phyloP scores from a whole-genome alignment of 345 rosid genomes.

The Arabis alpina region DNA sequence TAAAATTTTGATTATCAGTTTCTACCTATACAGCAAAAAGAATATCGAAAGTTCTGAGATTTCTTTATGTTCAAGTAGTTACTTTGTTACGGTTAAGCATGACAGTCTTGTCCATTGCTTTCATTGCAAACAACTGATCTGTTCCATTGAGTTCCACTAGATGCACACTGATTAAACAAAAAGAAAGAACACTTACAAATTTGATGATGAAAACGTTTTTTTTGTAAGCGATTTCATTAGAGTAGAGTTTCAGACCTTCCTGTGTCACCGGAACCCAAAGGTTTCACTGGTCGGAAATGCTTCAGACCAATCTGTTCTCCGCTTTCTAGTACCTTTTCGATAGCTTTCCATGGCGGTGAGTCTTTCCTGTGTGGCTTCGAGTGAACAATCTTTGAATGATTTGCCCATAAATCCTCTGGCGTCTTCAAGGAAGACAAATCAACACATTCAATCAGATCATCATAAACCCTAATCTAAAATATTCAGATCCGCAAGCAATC shows the following conservation, averaged over 20 bases:
- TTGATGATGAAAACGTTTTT: background rate
- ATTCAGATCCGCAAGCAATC: background rate
- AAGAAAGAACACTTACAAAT: background rate
- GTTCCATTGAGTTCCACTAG: conserved; percentile 88
- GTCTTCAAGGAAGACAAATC: conserved; percentile 50
- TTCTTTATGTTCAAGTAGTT: conserved; percentile 25
- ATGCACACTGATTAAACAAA: conserved; percentile 64
- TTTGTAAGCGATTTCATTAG: background rate
- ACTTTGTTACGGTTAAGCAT: conserved; percentile 98
- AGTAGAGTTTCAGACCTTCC: conserved; percentile 64
- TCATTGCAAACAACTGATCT: conserved; percentile 78
- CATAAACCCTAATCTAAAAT: conserved; percentile 23
- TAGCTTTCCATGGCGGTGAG: conserved; percentile 72
- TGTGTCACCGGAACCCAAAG: conserved; percentile 97
- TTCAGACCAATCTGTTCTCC: conserved; percentile 78
- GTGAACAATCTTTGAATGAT: conserved; percentile 75
- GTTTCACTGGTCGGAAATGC: conserved; percentile 86
- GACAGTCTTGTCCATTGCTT: conserved; percentile 88
- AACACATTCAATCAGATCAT: conserved; percentile 2
- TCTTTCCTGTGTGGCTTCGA: conserved; percentile 93
- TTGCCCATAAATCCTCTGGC: conserved; percentile 94
- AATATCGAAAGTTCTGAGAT: background rate
- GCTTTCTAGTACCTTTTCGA: conserved; percentile 69
- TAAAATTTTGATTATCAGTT: background rate
- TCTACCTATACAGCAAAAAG: background rate